These are phyloP conservation scores for Alternaria panax DNA, from an alignment of 2,329 filamentous ascomycete species.

Conservation along the genomic window DNA sequence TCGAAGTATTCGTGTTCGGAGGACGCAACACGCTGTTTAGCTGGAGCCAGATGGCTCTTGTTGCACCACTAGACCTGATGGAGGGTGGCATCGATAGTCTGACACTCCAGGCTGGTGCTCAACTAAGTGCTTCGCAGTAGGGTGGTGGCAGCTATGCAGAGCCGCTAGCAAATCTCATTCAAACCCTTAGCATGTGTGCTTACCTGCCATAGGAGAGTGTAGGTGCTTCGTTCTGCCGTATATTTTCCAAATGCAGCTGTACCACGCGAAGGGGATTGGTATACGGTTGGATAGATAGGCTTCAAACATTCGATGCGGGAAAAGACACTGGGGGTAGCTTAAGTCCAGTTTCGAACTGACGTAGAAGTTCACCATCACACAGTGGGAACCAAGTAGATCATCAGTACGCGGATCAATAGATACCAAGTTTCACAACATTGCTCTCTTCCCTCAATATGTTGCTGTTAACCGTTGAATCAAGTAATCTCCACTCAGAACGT, in stretches of 20 bases:
- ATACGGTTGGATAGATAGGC: no score
- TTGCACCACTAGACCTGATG: constrained; percentile 56
- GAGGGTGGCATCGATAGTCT: constrained; percentile 38
- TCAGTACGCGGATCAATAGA: not conserved
- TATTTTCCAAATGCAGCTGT: no score
- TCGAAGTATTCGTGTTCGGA: constrained; percentile 64
- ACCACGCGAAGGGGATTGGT: no score
- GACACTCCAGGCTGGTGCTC: constrained; percentile 13
- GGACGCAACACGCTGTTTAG: constrained; percentile 61
- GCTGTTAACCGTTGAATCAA: constrained; percentile 77
- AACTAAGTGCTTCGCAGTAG: not conserved
- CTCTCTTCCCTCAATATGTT: constrained; percentile 58
- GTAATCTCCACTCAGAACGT: constrained; percentile 82
- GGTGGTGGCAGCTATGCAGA: not conserved
- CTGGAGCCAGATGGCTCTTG: constrained; percentile 66
- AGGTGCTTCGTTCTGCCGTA: no score
- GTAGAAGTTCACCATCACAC: not conserved
- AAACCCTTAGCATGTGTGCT: not conserved
- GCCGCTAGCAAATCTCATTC: not conserved
- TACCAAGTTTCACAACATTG: not conserved
- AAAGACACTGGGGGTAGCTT: no score
- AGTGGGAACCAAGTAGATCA: not conserved
- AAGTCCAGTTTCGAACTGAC: not conserved
- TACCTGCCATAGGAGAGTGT: no score
- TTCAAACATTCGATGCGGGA: no score